Percentiles rank a stretch among this genome's conserved stretches.
Evolutionary conservation across 2,329 filamentous ascomycete species (phyloP).

Genomic region (Huntiella bhutanensis): DNA sequence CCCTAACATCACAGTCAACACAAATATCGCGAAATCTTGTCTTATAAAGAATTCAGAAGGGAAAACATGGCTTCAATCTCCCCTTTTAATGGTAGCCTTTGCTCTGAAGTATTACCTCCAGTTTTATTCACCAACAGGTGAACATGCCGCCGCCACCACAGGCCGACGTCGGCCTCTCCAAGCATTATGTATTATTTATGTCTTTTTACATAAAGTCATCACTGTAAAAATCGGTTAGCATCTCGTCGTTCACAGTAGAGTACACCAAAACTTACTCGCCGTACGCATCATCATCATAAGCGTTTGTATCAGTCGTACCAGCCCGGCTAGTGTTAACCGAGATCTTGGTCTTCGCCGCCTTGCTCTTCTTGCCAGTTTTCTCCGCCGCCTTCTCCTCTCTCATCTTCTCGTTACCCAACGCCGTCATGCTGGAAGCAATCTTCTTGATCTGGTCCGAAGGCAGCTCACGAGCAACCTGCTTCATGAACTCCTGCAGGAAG

Average conservation of each 20-base stretch:
- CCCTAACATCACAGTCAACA: no score
- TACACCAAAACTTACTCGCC: conserved; percentile 54
- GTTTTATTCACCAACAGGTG: no score
- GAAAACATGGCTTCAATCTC: no score
- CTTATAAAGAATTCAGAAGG: no score
- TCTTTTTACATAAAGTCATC: conserved; percentile 13
- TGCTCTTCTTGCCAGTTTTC: conserved; percentile 90
- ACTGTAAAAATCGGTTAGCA: conserved; percentile 9
- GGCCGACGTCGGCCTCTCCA: background rate
- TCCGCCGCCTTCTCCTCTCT: conserved; percentile 92
- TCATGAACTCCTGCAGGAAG: conserved; percentile 80
- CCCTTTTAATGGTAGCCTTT: no score
- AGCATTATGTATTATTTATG: background rate
- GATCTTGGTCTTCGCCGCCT: conserved; percentile 90
- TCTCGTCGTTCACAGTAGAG: background rate
- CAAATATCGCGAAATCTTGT: no score
- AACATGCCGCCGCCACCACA: no score
- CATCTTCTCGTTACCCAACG: conserved; percentile 91
- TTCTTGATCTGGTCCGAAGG: conserved; percentile 94
- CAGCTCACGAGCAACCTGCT: conserved; percentile 71
- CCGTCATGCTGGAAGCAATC: conserved; percentile 70
- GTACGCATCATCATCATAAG: conserved; percentile 54
- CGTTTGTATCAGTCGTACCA: conserved; percentile 47
- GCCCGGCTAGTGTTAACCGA: conserved; percentile 49
- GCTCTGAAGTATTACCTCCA: no score